Percentiles rank a stretch among this genome's conserved stretches.
Evolutionary conservation across 371 early-diverging fungal species (phyloP).

Genomic region (Mortierella sp.): DNA sequence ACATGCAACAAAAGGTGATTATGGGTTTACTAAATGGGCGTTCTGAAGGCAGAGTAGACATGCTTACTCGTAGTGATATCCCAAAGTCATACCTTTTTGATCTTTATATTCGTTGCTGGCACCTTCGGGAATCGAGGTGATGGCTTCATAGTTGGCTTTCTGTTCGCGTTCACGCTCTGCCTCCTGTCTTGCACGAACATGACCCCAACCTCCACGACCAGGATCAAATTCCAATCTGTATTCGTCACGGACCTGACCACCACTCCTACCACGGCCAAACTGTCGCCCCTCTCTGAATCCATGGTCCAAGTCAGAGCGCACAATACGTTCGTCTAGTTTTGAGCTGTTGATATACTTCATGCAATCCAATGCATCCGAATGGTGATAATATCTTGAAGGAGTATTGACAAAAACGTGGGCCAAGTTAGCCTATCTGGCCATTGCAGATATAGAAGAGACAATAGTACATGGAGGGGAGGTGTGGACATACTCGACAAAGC

Average conservation of each 20-base stretch:
- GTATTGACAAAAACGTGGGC: not conserved
- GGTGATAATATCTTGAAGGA: conserved; percentile 83
- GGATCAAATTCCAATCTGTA: conserved; percentile 94
- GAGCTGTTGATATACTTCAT: conserved; percentile 95
- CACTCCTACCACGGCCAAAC: conserved; percentile 95
- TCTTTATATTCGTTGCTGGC: conserved; percentile 66
- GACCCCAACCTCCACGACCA: conserved; percentile 98
- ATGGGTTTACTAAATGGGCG: not conserved
- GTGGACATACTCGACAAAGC: conserved; percentile 98
- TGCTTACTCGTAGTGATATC: not conserved
- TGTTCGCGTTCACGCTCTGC: conserved; percentile 69
- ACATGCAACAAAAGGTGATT: not conserved
- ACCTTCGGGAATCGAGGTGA: conserved; percentile 69
- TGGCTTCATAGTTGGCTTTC: conserved; percentile 73
- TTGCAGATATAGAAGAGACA: not conserved
- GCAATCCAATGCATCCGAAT: conserved; percentile 87
- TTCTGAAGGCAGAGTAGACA: not conserved
- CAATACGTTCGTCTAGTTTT: conserved; percentile 93
- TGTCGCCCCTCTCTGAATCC: conserved; percentile 97
- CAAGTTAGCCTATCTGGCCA: not conserved
- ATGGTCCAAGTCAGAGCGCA: conserved; percentile 97
- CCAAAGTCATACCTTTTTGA: conserved; percentile 37
- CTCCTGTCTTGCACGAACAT: conserved; percentile 72
- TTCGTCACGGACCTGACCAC: conserved; percentile 97
- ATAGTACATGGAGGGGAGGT: too few relatives aligned